phyloP scores from a whole-genome alignment of 805 yeast genomes.

The Blastobotrys chiropterorum region DNA sequence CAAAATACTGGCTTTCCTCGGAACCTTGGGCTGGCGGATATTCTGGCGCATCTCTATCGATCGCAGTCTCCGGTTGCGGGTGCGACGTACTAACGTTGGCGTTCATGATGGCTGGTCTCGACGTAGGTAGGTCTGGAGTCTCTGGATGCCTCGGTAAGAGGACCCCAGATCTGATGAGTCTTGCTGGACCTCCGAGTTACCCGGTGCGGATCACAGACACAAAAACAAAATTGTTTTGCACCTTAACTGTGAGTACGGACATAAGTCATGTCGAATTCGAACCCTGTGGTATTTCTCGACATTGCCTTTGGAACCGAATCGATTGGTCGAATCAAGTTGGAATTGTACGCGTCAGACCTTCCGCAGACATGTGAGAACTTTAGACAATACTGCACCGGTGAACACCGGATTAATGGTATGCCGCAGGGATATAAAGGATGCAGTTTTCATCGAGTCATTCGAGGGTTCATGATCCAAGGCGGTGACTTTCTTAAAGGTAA shows the following conservation, averaged over 20 bases:
- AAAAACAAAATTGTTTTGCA: too few species aligned
- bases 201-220: too few species aligned
- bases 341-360: slow-evolving; percentile 35
- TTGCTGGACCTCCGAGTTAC: too few species aligned
- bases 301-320: slow-evolving; percentile 29
- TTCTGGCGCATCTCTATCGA: slow-evolving; percentile 69
- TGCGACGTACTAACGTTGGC: slow-evolving; percentile 46
- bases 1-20: slow-evolving; percentile 76
- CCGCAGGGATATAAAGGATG: slow-evolving; percentile 42
- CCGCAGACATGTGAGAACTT: slow-evolving; percentile 47
- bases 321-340: slow-evolving; percentile 42
- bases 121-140: background rate
- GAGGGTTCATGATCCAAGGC: slow-evolving; percentile 42
- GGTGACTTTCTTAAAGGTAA: slow-evolving; percentile 43
- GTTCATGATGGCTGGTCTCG: slow-evolving; percentile 3
- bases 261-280: slow-evolving; percentile 5
- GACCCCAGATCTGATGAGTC: background rate
- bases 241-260: too few species aligned
- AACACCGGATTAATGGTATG: slow-evolving; percentile 32
- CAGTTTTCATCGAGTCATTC: slow-evolving; percentile 37
- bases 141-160: background rate
- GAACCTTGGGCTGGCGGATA: slow-evolving; percentile 64
- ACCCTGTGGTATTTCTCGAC: slow-evolving; percentile 39
- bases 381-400: slow-evolving; percentile 49
- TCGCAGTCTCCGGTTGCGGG: slow-evolving; percentile 67